These are phyloP conservation scores for Backusella psychrophila DNA, from an alignment of 192 early-diverging fungal genomes.

Conservation along the genomic window DNA sequence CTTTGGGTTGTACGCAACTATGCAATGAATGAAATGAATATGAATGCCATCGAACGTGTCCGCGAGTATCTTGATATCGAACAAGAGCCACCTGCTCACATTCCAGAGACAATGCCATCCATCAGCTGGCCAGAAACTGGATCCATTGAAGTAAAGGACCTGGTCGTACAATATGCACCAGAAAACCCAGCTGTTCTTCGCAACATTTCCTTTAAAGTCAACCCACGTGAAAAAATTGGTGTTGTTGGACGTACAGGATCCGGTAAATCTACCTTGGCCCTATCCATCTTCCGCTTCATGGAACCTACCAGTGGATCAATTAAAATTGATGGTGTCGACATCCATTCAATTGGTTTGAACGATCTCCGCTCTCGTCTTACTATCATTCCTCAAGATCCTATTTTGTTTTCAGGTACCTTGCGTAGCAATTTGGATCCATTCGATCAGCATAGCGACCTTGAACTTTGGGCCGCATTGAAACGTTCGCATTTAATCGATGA, in stretches of 20 bases:
- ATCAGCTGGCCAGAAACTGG: slow-evolving; percentile 71
- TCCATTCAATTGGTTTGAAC: slow-evolving; percentile 68
- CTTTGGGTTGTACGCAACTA: slow-evolving; percentile 84
- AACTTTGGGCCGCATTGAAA: slow-evolving; percentile 74
- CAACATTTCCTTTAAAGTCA: slow-evolving; percentile 67
- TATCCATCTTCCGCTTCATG: slow-evolving; percentile 82
- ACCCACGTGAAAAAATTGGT: slow-evolving; percentile 77
- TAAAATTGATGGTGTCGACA: slow-evolving; percentile 75
- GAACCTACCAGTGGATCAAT: slow-evolving; percentile 70
- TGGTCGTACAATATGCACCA: slow-evolving; percentile 80
- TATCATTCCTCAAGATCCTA: slow-evolving; percentile 79
- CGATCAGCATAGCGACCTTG: slow-evolving; percentile 58
- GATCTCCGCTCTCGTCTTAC: slow-evolving; percentile 65
- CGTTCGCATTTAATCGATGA: slow-evolving; percentile 63
- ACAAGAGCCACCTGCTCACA: slow-evolving; percentile 63
- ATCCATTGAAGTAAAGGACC: slow-evolving; percentile 63
- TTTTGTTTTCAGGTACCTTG: slow-evolving; percentile 65
- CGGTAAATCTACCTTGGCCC: slow-evolving; percentile 69
- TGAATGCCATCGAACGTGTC: slow-evolving; percentile 90
- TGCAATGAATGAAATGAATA: slow-evolving; percentile 81
- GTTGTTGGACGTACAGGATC: slow-evolving; percentile 83
- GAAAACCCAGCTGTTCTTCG: slow-evolving; percentile 77
- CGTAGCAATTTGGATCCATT: slow-evolving; percentile 84
- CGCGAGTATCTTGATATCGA: slow-evolving; percentile 80
- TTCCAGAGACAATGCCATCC: slow-evolving; percentile 27